Evolutionary conservation across 2,329 filamentous ascomycete species (phyloP).

Genomic region (Clarireedia homoeocarpa): DNA sequence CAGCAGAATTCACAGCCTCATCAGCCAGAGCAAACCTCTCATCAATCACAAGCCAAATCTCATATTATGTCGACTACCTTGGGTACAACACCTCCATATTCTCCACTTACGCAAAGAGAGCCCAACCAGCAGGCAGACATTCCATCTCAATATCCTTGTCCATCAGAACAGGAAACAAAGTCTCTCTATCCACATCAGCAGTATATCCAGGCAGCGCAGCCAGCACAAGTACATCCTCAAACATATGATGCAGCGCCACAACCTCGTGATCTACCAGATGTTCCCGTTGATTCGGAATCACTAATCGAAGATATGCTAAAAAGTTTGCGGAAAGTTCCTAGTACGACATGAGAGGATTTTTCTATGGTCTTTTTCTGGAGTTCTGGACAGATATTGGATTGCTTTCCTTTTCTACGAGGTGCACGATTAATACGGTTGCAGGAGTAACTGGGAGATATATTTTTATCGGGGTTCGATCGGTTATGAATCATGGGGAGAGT

Average conservation of each 20-base stretch:
- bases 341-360: not conserved
- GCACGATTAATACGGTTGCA: not conserved
- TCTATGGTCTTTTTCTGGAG: not conserved
- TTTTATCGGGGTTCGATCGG: too few species aligned
- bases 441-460: too few species aligned
- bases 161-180: conserved; percentile 9
- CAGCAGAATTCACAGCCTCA: not conserved
- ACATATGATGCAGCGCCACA: conserved; percentile 1
- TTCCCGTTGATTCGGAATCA: conserved; percentile 28
- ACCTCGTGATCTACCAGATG: conserved; percentile 25
- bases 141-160: conserved; percentile 3
- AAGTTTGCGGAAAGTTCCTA: conserved; percentile 35
- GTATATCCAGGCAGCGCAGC: conserved; percentile 13
- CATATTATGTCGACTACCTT: not conserved
- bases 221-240: not conserved
- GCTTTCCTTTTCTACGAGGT: not conserved
- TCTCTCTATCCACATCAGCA: conserved; percentile 23
- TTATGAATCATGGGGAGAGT: too few species aligned
- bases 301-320: conserved; percentile 46
- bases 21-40: not conserved
- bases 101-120: not conserved
- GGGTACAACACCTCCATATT: conserved; percentile 6
- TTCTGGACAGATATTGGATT: not conserved
- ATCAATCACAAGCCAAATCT: not conserved
- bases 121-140: not conserved